phyloP scores from a whole-genome alignment of 2,329 filamentous ascomycete species.

The Simplicillium aogashimaense region DNA sequence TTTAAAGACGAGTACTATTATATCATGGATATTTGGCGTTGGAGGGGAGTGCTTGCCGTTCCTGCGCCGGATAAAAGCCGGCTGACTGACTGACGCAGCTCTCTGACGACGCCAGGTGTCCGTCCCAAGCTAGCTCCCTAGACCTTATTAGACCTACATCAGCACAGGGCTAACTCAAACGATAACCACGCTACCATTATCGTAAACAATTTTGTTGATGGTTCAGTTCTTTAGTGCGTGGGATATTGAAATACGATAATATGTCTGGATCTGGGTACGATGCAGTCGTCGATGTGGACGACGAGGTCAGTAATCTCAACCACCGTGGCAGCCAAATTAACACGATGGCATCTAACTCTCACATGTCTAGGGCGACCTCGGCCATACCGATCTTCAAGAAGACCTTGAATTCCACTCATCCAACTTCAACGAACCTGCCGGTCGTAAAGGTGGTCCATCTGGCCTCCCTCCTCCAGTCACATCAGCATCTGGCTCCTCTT shows the following conservation, averaged over 20 bases:
- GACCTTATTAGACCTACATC: background rate
- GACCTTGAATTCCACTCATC: slow-evolving; percentile 98
- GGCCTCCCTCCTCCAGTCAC: slow-evolving; percentile 48
- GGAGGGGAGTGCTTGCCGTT: too few relatives aligned
- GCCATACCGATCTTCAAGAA: slow-evolving; percentile 95
- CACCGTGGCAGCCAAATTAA: too few relatives aligned
- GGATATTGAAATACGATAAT: slow-evolving; percentile 13
- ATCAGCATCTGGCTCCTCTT: slow-evolving; percentile 35
- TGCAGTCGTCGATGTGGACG: slow-evolving; percentile 94
- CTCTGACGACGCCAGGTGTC: too few relatives aligned
- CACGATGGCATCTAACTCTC: too few relatives aligned
- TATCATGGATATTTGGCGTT: background rate
- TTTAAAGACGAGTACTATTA: background rate
- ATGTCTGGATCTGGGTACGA: slow-evolving; percentile 90
- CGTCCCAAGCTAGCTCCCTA: too few relatives aligned
- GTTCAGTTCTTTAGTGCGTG: background rate
- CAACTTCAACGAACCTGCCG: slow-evolving; percentile 57
- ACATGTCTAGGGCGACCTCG: slow-evolving; percentile 73
- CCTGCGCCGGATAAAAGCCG: background rate
- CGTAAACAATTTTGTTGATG: slow-evolving; percentile 1
- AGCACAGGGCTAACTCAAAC: background rate
- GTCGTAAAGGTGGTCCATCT: slow-evolving; percentile 28
- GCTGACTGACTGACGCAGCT: background rate
- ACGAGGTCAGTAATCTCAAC: slow-evolving; percentile 53
- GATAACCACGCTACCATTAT: slow-evolving; percentile 5